These are phyloP conservation scores for Mortierella antarctica DNA, from an alignment of 192 early-diverging fungal genomes.

Conservation along the genomic window DNA sequence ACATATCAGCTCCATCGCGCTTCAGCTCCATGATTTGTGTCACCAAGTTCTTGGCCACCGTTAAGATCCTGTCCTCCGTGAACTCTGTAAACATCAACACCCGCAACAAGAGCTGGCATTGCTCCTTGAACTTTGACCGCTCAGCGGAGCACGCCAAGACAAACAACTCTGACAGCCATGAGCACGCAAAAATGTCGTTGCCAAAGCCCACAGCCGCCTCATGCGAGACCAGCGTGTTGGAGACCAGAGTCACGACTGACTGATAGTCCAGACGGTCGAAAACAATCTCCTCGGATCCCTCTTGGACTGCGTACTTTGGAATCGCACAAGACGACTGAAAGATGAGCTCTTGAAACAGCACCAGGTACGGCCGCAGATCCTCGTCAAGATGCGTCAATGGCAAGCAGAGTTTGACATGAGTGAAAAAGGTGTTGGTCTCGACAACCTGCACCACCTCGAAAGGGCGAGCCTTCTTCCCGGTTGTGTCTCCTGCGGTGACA, in stretches of 20 bases:
- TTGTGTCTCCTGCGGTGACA: slow-evolving; percentile 26
- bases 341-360: slow-evolving; percentile 82
- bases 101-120: slow-evolving; percentile 61
- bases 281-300: slow-evolving; percentile 27
- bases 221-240: slow-evolving; percentile 58
- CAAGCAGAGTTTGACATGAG: slow-evolving; percentile 66
- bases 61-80: slow-evolving; percentile 75
- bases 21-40: slow-evolving; percentile 73
- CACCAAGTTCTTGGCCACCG: slow-evolving; percentile 75
- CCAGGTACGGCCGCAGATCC: slow-evolving; percentile 72
- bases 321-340: slow-evolving; percentile 67
- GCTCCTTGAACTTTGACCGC: slow-evolving; percentile 43
- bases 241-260: slow-evolving; percentile 51
- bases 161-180: slow-evolving; percentile 70
- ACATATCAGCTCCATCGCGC: slow-evolving; percentile 69
- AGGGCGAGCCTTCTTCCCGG: slow-evolving; percentile 41
- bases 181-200: slow-evolving; percentile 55
- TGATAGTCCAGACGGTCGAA: slow-evolving; percentile 55
- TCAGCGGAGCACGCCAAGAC: slow-evolving; percentile 57
- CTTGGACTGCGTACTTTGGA: slow-evolving; percentile 57
- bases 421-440: slow-evolving; percentile 74
- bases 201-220: slow-evolving; percentile 59
- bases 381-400: slow-evolving; percentile 64
- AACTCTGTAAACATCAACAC: slow-evolving; percentile 74
- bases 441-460: slow-evolving; percentile 70